Base-by-base conservation (phyloP, 768 basidiomycete species). In the Lactarius sp. region DNA sequence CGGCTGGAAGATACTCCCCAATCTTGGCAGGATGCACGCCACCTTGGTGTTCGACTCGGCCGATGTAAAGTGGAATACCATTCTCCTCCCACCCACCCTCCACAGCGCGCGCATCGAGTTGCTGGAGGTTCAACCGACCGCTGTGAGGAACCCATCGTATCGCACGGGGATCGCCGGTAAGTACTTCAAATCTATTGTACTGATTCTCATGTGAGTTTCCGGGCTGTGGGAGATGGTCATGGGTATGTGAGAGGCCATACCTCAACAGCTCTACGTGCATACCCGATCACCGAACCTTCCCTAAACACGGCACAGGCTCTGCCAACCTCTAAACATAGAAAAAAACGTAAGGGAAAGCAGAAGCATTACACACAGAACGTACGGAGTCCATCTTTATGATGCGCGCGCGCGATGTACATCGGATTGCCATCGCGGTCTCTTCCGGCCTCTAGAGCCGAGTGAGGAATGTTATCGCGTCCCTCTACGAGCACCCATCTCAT, bases 51-150 rank as follows among this genome's bases (percentile, higher is more conserved):
- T 77, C 75, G 3, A 85, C 88, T 68, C 83, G 80, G 6, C 81
- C 84, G 60, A 91, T 76, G 72, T 81, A 89, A 18, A 88, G 75
- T 8, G 76, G 77, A 1, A 78, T 76, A n/a, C 86, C 86, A 61
- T 85, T 79, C 14, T 77, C 75, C 70, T 90, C 88, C 34, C 73
- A 76, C 2, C 89, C 89, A 54, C 85, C 89, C 63, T 89, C 86
- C 41, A 91, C 85, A 0, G 86, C 86, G 5, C 64, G 73, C 52
- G 73, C 73, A 52, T 80, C 75, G 36, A 88, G 79, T 42, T 68
- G 60, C 1, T 69, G 51, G 39, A 82, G 61, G 57, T 83, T 76
- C 61, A 88, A 65, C 6, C 70, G 72, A 33, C 84, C 85, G 41
- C 73, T 73, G 54, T 73, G 66, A 54, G 77, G 65, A 0, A 86